Base-by-base conservation (phyloP, 2,329 filamentous ascomycete genomes). In the Xylariales sp. region DNA sequence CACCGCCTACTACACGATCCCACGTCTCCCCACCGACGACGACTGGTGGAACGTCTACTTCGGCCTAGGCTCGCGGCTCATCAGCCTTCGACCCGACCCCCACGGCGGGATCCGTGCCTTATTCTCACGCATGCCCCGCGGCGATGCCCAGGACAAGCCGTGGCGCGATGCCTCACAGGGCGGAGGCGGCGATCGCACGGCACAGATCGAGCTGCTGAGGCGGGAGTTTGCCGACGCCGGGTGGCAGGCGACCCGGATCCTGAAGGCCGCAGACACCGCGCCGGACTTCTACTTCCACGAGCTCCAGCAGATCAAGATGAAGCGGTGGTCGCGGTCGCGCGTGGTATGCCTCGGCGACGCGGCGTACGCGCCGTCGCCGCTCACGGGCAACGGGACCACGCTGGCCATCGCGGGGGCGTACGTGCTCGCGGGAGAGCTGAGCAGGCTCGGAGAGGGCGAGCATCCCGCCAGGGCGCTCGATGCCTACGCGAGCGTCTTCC, bases 331-430 rank as follows among this genome's bases (percentile, higher is more conserved):
- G 4, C 56, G 56, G 0, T 64, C 66, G 0, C 66, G 67, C 1
- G 63, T 74, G n/a, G 62, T 61, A 1, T 53, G 74, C 2, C 46
- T 76, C 2, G 74, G 72, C 0, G 74, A 79, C 37, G 69, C 74
- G 5, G 72, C 58, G 1, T 67, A 63, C 46, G 62, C 60, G 23
- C 67, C 68, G 0, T 61, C 65, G 3, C 60, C 63, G 3, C 50
- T 60, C 6, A 67, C 65, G 4, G 70, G 70, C 0, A 63, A 66
- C 60, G 68, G 68, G 4, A 70, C 66, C 0, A 60, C 59, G 0
- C 42, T 54, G 4, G 59, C 61, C 1, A 44, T 74, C 1, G 51
- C 67, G 4, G 61, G 63, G 4, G 70, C 66, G 2, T 75, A 74
- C 45, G 50, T 73, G 2, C 58, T 76, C 4, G 70, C 70, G 1